Base-by-base conservation (phyloP, 768 basidiomycete species). In the Rhodotorula kratochvilovae region DNA sequence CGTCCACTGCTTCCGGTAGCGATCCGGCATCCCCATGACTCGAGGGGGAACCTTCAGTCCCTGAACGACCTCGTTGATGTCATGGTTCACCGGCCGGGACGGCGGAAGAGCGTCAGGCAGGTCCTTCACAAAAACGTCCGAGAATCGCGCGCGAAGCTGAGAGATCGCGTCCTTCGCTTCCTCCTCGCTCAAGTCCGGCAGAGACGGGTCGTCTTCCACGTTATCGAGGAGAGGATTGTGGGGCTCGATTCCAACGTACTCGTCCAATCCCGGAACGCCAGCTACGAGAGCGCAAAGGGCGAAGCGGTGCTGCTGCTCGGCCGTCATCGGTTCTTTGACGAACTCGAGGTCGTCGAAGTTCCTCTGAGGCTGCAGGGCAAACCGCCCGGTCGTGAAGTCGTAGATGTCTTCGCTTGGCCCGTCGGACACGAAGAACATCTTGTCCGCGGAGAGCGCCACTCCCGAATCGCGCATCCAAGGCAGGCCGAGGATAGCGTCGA, bases 181-280 rank as follows among this genome's bases (percentile, higher is more conserved):
- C 12, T 36, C 61, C 54, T 36, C 15, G 3, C 25, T 13, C 27
- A 56, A 5, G 21, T 68, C 61, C 12, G 35, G 21, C 5, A n/a
- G 6, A 5, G n/a, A 31, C 2, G 48, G 53, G 23, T 57, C 56
- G 35, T 67, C 50, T 8, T 69, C 61, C 6, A 31, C 27, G 21
- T 57, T 27, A n/a, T 69, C 48, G n/a, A 63, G 35, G 7, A 69
- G 61, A 42, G 56, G 55, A n/a, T 69, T 69, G 35, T 36, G 62
- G 29, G 61, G 54, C 61, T 69, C 67, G 29, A 29, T 33, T 16
- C 50, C 67, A 25, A 69, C 50, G 39, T 23, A 53, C 23, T 63
- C 62, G 33, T 6, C 17, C 16, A n/a, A 8, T 11, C 19, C 54
- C 29, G 2, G 3, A 17, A 54, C 61, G 27, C 46, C 48, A 2